Evolutionary conservation across 179 eudicot species (phyloP), one percentile per base, ranked within the genome.

Genomic region (Patellifolia procumbens): DNA sequence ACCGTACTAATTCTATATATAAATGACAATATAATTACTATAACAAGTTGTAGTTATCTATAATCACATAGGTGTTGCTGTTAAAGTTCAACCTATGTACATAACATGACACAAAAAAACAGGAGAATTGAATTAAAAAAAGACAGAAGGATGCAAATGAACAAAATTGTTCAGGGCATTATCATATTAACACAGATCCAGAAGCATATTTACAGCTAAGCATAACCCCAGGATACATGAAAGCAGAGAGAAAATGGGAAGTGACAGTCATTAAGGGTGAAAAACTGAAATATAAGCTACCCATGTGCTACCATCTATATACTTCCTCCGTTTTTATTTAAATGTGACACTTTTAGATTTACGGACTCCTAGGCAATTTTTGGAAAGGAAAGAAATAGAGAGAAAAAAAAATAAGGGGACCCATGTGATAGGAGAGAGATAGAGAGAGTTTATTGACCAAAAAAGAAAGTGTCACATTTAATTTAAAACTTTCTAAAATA

Each of bases 121-220:
- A 72, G 26, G 7, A 42, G 32, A 5, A 42, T 35, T 59, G 11
- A 48, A 3, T 62, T 63, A 62, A 48, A 60, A 46, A 45, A 74
- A 45, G 46, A 31, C 48, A 32, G 0, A 48, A 63, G 24, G 6
- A 10, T 6, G 43, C 9, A 16, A 75, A 19, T 43, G 32, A 65
- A 51, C 28, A 75, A 68, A 70, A 17, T 70, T 17, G 73, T 26
- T 45, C 39, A 70, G 60, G 4, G 22, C 60, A 70, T 22, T 45
- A 70, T 48, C 51, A 70, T 10, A 70, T 69, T 77, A 59, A 45
- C 77, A 53, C 69, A 56, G 74, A 79, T 79, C 65, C 65, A 74
- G 65, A 74, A 69, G 70, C 69, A 74, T 58, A 74, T 49, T 58
- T 74, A 72, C 80, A 78, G 78, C 81, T 72, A 79, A 75, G 39